phyloP scores from a whole-genome alignment of 768 basidiomycete genomes.

The Butyriboletus loyo region DNA sequence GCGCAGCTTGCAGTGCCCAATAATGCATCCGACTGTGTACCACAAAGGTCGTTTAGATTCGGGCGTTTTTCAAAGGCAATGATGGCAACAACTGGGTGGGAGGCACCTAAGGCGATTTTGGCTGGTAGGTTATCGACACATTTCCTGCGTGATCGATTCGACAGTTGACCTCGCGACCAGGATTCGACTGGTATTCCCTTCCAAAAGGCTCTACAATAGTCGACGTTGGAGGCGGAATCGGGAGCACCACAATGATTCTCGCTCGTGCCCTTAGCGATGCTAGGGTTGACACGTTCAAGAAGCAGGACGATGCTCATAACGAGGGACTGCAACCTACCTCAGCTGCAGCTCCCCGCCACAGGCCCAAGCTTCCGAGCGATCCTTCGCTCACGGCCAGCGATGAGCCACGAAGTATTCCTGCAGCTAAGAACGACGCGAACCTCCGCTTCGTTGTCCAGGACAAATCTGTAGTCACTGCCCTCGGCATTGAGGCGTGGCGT shows the following conservation, averaged over 20 bases:
- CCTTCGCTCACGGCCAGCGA: neutral
- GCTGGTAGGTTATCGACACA: conserved; percentile 39
- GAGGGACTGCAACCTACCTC: neutral
- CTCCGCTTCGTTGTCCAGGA: conserved; percentile 60
- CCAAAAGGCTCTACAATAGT: conserved; percentile 51
- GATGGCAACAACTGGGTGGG: conserved; percentile 71
- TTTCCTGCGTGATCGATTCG: neutral
- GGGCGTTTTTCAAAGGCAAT: conserved; percentile 75
- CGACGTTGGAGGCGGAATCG: conserved; percentile 72
- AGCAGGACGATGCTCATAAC: neutral
- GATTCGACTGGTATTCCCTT: conserved; percentile 56
- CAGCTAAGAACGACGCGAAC: conserved; percentile 27
- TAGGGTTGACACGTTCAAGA: neutral
- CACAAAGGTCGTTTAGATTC: conserved; percentile 48
- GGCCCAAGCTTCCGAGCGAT: neutral
- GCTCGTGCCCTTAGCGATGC: conserved; percentile 34
- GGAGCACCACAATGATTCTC: conserved; percentile 46
- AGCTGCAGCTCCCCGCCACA: neutral
- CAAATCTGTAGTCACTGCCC: conserved; percentile 48
- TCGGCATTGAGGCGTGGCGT: conserved; percentile 58
- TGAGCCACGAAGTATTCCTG: conserved; percentile 11
- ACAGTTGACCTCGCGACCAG: conserved; percentile 30
- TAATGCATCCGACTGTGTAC: neutral
- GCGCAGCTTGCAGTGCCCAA: neutral
- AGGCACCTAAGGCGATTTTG: conserved; percentile 57